phyloP scores from a whole-genome alignment of 345 rosid genomes.

The Murraya paniculata region DNA sequence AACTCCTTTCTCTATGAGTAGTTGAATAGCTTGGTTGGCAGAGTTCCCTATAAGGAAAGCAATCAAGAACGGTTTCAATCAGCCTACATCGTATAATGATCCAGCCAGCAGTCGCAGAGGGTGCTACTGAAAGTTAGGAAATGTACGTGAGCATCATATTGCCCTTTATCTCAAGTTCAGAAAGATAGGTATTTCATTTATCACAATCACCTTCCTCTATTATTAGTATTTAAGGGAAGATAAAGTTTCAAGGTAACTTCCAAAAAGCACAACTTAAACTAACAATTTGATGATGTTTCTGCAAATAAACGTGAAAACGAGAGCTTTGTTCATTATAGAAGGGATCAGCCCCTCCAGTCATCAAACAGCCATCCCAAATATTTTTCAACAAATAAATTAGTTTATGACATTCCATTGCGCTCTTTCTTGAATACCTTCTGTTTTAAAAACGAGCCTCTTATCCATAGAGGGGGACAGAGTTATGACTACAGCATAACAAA shows the following conservation, averaged over 20 bases:
- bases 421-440: background rate
- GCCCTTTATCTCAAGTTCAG: background rate
- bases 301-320: background rate
- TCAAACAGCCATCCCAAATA: background rate
- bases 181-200: background rate
- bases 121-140: background rate
- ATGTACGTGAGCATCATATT: background rate
- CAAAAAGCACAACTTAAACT: background rate
- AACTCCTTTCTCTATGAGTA: slow-evolving; percentile 87
- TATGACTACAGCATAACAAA: background rate
- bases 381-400: background rate
- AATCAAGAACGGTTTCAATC: background rate
- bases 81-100: background rate
- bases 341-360: background rate
- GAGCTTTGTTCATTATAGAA: background rate
- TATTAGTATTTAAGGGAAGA: background rate
- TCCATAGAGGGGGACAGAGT: background rate
- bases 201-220: background rate
- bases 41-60: slow-evolving; percentile 67
- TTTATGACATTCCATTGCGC: background rate
- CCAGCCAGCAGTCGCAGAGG: background rate
- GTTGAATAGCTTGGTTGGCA: slow-evolving; percentile 88
- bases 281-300: background rate
- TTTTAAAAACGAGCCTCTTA: background rate
- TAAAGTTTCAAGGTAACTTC: background rate